Percentiles rank a stretch among this genome's conserved stretches.
Conservation (phyloP, 768 basidiomycete genomes). For the Lactarius akahatsu region DNA sequence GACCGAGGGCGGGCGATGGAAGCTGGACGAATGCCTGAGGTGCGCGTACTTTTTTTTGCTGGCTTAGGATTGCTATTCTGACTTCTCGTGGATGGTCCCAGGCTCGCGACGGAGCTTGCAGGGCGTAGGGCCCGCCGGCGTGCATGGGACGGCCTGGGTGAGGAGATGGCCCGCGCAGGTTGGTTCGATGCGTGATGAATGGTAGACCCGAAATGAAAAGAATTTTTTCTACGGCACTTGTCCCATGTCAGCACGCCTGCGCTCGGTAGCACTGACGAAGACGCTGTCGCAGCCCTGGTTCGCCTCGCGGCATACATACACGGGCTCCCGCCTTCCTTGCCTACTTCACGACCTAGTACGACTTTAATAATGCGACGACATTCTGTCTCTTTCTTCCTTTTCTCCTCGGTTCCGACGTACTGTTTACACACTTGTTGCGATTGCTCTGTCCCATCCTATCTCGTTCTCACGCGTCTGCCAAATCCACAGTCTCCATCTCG, state of each 20-base stretch:
- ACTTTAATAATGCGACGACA: background rate
- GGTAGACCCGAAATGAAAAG: background rate
- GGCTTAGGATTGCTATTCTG: background rate
- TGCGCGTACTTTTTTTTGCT: constrained; percentile 34
- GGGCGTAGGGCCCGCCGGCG: too few species aligned
- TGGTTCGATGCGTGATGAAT: constrained; percentile 53
- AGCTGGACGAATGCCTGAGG: constrained; percentile 80
- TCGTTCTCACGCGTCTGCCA: too few species aligned
- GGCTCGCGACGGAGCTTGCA: constrained; percentile 82
- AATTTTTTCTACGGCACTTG: too few species aligned
- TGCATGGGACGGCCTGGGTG: too few species aligned
- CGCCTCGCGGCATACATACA: background rate
- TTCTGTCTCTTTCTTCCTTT: background rate
- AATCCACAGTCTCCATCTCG: too few species aligned
- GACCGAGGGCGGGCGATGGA: constrained; percentile 68
- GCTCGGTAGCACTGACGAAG: background rate
- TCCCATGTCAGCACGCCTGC: background rate
- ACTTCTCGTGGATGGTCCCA: constrained; percentile 32
- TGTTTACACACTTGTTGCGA: too few species aligned
- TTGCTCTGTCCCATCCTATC: too few species aligned
- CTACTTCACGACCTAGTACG: background rate
- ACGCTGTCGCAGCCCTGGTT: background rate
- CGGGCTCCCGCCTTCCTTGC: too few species aligned
- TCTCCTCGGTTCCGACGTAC: background rate
- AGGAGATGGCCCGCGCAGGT: too few species aligned